Conservation (phyloP, 176 grass and related monocot genomes). For the Leersia perrieri region DNA sequence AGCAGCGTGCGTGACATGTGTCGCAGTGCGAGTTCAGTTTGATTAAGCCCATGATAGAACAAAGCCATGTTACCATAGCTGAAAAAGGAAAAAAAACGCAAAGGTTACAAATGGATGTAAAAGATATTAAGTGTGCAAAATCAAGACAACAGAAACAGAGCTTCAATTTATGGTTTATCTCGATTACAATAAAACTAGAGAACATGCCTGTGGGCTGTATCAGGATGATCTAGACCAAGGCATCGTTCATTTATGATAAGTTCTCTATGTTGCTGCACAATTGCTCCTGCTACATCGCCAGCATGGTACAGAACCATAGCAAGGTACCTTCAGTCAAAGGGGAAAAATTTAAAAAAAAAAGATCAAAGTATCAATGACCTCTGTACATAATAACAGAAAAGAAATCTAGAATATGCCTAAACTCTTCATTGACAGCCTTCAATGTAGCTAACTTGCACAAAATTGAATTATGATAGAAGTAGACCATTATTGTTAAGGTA, state of each 20-base stretch:
- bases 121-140: neutral
- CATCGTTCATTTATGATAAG: slow-evolving; percentile 98
- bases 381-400: slow-evolving; percentile 1
- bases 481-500: neutral
- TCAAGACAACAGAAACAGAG: neutral
- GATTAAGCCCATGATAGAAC: slow-evolving; percentile 95
- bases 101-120: neutral
- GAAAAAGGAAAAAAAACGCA: slow-evolving; percentile 36
- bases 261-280: slow-evolving; percentile 96
- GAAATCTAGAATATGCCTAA: neutral
- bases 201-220: slow-evolving; percentile 91
- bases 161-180: neutral
- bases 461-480: neutral
- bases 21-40: slow-evolving; percentile 79
- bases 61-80: slow-evolving; percentile 99
- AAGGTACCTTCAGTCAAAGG: slow-evolving; percentile 63
- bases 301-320: slow-evolving; percentile 97
- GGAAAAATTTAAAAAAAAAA: neutral
- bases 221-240: slow-evolving; percentile 95
- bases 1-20: slow-evolving; percentile 89
- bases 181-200: neutral
- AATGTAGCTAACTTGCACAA: neutral
- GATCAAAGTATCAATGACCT: neutral
- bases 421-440: neutral
- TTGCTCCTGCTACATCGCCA: slow-evolving; percentile 81